These are phyloP conservation scores for Didymella arachidicola DNA, from an alignment of 2,329 filamentous ascomycete species.

Conservation along the genomic window DNA sequence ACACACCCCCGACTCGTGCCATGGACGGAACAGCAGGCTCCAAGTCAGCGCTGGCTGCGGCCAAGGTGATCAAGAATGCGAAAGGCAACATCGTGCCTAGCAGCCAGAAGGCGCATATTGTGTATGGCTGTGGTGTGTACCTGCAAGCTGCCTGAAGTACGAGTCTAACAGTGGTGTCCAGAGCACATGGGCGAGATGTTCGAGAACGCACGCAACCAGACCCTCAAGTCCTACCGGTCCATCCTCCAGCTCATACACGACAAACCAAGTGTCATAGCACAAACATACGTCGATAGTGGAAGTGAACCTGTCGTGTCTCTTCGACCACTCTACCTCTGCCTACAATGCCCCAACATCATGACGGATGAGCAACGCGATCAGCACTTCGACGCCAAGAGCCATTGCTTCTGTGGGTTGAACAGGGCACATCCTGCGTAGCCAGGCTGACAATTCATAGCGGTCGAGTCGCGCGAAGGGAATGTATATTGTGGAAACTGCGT, in stretches of 20 bases:
- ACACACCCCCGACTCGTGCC: slow-evolving; percentile 18
- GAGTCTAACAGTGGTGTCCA: slow-evolving; percentile 49
- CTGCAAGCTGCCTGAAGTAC: background rate
- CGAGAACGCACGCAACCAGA: slow-evolving; percentile 71
- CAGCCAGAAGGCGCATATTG: slow-evolving; percentile 52
- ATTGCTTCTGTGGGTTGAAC: slow-evolving; percentile 71
- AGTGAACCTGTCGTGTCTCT: slow-evolving; percentile 64
- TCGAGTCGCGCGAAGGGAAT: slow-evolving; percentile 77
- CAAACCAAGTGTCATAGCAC: slow-evolving; percentile 68
- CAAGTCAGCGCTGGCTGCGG: slow-evolving; percentile 53
- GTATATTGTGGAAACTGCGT: slow-evolving; percentile 84
- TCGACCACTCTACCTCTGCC: slow-evolving; percentile 65
- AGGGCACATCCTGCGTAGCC: background rate
- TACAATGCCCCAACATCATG: slow-evolving; percentile 72
- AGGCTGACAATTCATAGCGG: slow-evolving; percentile 62
- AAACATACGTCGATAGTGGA: slow-evolving; percentile 65
- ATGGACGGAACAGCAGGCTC: slow-evolving; percentile 53
- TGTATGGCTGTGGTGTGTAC: slow-evolving; percentile 54
- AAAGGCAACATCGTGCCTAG: slow-evolving; percentile 51
- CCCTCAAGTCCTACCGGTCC: slow-evolving; percentile 75
- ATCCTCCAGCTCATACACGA: slow-evolving; percentile 76
- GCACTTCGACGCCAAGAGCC: slow-evolving; percentile 73
- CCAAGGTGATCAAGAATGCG: slow-evolving; percentile 55
- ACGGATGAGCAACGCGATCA: slow-evolving; percentile 70
- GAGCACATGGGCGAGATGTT: slow-evolving; percentile 77